Base-by-base conservation (phyloP, 805 yeast species). In the Priceomyces castillae region DNA sequence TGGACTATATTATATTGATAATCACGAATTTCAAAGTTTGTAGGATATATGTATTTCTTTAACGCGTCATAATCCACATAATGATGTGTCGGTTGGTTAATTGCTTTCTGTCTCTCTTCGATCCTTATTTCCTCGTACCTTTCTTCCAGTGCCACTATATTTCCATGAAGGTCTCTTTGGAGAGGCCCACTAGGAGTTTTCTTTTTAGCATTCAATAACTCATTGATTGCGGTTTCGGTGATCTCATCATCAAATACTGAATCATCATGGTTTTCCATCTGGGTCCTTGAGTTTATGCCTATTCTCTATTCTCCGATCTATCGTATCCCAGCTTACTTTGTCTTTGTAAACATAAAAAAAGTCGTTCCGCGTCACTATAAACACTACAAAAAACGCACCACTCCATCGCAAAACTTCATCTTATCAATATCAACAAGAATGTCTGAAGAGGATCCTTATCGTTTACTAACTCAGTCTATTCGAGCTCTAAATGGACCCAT, bases 1-100 rank as follows among this genome's bases (percentile, higher is more conserved):
- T 73, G 69, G 2, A 90, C 88, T 43, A 94, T 90, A 50, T 83
- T 82, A 57, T 74, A 81, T 65, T 94, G 99, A 59, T 95, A 94
- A 47, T 89, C 96, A 58, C 99, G 78, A 0, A 84, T 72, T 47
- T 86, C 86, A 49, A 79, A 78, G 56, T 94, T 92, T 1, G 89
- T 81, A 0, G 99, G 99, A 59, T 95, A 94, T 0, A 88, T 67
- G 55, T 82, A 87, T 0, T 79, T 67, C 17, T 44, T 28, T 10
- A 62, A 47, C 37, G 41, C 46, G 20, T 46, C 47, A 37, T 57
- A 55, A 42, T 58, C 55, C 30, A 61, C 53, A 16, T 30, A 44
- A 43, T 62, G 67, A 39, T 60, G 65, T 3, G 62, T 59, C 2
- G 64, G 59, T 4, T 14, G 31, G 3, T 40, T 42, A 26, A 20